Base-by-base conservation (phyloP, 2,329 filamentous ascomycete species). In the Paraconiothyrium sp. region DNA sequence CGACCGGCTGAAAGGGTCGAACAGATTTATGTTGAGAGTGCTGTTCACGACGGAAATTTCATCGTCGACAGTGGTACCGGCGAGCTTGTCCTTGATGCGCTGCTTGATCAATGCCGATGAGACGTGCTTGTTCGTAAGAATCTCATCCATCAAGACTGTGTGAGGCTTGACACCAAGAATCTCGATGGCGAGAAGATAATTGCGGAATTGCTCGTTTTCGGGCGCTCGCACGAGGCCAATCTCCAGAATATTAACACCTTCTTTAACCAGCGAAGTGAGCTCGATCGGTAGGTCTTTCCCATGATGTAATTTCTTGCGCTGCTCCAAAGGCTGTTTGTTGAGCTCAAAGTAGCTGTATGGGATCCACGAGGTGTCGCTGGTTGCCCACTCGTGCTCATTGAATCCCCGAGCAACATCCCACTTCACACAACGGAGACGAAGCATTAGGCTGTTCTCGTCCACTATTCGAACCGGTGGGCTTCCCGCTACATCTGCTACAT, bases 261-360 rank as follows among this genome's bases (percentile, higher is more conserved):
- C 67, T 9, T 71, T 74, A 5, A 96, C 67, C 22, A 86, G 76
- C 0, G 75, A 63, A 2, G 92, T 93, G 27, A 97, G 80, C 67
- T 97, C 92, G 6, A 92, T 81, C 0, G 94, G 89, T 9, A 93
- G 77, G 68, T 96, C 92, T 67, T 89, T 92, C 11, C 89, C 89
- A 71, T 94, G 86, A 63, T 95, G 89, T 0, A 87, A 76, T 69
- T 92, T 92, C 32, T 90, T 86, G 44, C 90, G 86, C 16, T 92
- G 75, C 11, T 88, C 81, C 1, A 86, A 71, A 20, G 66, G 50
- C 0, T 78, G 72, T 0, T 77, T 82, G 68, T 97, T 97, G 62
- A 96, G 76, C 16, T 85, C 82, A 62, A 94, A 83, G 63, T 89
- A 92, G 0, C 93, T 85, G 39, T 85, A 82, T 0, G 93, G 69